Evolutionary conservation across 495 filamentous ascomycete species (phyloP), one percentile per base, ranked within the genome.

Genomic region (Evernia prunastri): DNA sequence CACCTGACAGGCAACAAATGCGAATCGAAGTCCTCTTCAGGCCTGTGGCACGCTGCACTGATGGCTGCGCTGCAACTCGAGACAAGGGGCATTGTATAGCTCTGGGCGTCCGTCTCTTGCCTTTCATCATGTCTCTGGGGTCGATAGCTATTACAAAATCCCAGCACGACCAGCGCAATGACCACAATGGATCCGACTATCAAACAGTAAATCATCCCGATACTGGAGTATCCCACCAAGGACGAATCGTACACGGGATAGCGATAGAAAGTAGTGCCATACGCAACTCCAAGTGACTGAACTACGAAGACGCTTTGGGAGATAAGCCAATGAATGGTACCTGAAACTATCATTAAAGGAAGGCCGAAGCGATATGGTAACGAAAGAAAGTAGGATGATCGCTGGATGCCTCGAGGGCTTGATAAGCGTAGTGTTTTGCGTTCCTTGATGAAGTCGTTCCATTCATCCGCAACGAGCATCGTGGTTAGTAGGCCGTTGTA

Each of bases 21-120:
- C n/a, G 53, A 35, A 18, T 60, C 27, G 18, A 20, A 18, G 42
- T 60, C 58, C n/a, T 67, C 31, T 40, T 62, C 27, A 62, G 68
- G 67, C 39, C 71, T 68, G 71, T 81, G 78, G 63, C 78, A 82
- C 0, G 79, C 80, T 0, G 80, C 80, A 63, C 76, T 78, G 40
- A 82, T 78, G 3, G 73, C 80, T 12, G 72, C 69, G 58, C 77
- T 79, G 60, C 74, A 79, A 49, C 70, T 73, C 8, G 71, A 73
- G 0, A 73, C 75, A 2, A 80, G 53, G 0, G 78, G 78, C 61
- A 81, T 77, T 2, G 64, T 64, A 5, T 65, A 37, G 36, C 36
- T 70, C 23, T 62, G 56, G 63, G 75, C 72, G 18, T 66, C 53
- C 15, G 53, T 29, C 25, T 27, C 53, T 15, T 35, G 53, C 25